Evolutionary conservation across 2,329 filamentous ascomycete genomes (phyloP), one percentile per base, ranked within the genome.

Genomic region (Arthrinium puccinioides): DNA sequence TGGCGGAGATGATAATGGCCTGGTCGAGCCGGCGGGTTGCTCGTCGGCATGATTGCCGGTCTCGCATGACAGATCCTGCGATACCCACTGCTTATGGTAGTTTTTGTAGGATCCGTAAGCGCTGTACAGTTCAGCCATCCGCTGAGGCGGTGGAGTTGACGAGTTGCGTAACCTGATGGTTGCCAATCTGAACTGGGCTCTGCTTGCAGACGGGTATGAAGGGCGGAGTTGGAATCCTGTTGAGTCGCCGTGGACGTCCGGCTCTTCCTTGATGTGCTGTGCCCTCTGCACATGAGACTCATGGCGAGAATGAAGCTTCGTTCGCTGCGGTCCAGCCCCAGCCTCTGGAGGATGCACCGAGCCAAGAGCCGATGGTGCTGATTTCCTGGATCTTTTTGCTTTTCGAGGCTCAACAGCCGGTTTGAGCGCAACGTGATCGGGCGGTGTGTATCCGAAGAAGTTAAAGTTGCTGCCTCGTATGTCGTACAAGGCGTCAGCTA

Each of bases 331-430:
- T 14, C 32, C 35, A 14, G 34, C 31, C n/a, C n/a, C n/a, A n/a
- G n/a, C n/a, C n/a, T n/a, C n/a, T n/a, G n/a, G n/a, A n/a, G n/a
- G n/a, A n/a, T n/a, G n/a, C n/a, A n/a, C n/a, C n/a, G n/a, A n/a
- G 18, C 42, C 54, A 4, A 61, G 44, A 16, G 48, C 52, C 14
- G 58, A 61, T 1, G 63, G 60, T 2, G 64, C 63, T 3, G 64
- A 65, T 40, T 66, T 67, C 21, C 64, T 60, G 21, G 59, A 41
- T 26, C 51, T 57, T 41, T 50, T 63, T 11, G 48, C 30, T 34
- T 55, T 62, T n/a, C 7, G 45, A 14, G 35, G 27, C 15, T 35
- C 31, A 15, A 29, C 24, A 16, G 37, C 20, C 10, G 33, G 32
- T 25, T 19, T 24, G n/a, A n/a, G n/a, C n/a, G n/a, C n/a, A n/a